phyloP scores from a whole-genome alignment of 2,329 filamentous ascomycete genomes.

The Waltergamsia citrina region DNA sequence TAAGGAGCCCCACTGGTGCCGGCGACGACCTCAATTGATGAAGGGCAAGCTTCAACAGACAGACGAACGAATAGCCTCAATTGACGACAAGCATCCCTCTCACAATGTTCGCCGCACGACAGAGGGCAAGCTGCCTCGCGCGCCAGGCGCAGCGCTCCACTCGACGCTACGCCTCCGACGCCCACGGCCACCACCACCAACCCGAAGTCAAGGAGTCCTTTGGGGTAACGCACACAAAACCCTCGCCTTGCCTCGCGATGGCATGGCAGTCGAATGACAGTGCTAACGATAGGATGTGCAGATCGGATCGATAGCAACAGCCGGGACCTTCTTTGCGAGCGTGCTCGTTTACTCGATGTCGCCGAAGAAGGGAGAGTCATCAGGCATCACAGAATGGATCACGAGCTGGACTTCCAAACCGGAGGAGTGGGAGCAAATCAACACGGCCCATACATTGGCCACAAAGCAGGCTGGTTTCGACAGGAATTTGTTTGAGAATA shows the following conservation, averaged over 20 bases:
- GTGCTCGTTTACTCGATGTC: conserved; percentile 38
- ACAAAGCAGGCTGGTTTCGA: conserved; percentile 48
- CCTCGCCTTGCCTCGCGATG: conserved; percentile 7
- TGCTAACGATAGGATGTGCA: conserved; percentile 14
- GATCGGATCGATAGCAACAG: conserved; percentile 37
- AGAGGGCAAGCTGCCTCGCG: conserved; percentile 28
- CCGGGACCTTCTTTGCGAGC: conserved; percentile 32
- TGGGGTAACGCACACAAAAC: conserved; percentile 36
- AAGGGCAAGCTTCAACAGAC: neutral
- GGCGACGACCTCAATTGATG: conserved; percentile 2
- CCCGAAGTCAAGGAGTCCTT: conserved; percentile 42
- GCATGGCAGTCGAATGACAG: neutral
- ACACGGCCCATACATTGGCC: conserved; percentile 39
- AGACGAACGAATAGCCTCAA: neutral
- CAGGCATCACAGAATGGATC: conserved; percentile 35
- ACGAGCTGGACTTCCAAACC: conserved; percentile 34
- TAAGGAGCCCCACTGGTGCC: neutral
- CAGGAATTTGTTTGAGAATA: conserved; percentile 42
- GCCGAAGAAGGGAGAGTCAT: conserved; percentile 39
- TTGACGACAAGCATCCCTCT: conserved; percentile 12
- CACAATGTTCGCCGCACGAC: conserved; percentile 33
- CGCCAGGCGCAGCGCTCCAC: conserved; percentile 26
- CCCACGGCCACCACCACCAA: conserved; percentile 36
- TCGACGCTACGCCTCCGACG: conserved; percentile 45
- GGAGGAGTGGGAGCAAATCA: conserved; percentile 41